Evolutionary conservation across 805 yeast genomes (phyloP).

Genomic region (Sungouiella thailandica): DNA sequence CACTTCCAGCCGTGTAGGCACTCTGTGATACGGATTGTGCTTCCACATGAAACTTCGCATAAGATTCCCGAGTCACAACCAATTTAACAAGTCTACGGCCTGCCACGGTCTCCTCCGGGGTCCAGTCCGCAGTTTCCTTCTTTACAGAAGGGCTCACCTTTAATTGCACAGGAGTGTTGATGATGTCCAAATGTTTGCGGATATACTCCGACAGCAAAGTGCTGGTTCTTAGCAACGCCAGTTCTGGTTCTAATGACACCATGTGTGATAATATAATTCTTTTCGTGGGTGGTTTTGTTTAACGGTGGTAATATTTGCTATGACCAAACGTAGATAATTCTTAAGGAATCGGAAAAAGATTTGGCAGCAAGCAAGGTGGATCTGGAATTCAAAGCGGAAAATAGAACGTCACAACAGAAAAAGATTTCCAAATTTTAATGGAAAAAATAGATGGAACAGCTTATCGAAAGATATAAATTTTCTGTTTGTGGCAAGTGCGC

Average conservation of each 20-base stretch:
- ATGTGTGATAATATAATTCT: too few relatives aligned
- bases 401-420: too few relatives aligned
- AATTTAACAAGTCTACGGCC: conserved; percentile 48
- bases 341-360: too few relatives aligned
- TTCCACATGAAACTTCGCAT: background rate
- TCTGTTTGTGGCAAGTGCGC: conserved; percentile 1
- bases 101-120: conserved; percentile 34
- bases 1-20: conserved; percentile 15
- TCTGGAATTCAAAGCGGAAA: too few relatives aligned
- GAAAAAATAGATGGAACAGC: background rate
- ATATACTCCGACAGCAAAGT: conserved; percentile 13
- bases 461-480: background rate
- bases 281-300: too few relatives aligned
- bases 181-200: conserved; percentile 11
- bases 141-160: conserved; percentile 26
- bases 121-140: conserved; percentile 43
- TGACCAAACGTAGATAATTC: too few relatives aligned
- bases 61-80: conserved; percentile 27
- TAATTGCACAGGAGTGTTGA: conserved; percentile 26
- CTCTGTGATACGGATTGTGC: background rate
- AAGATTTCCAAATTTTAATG: too few relatives aligned
- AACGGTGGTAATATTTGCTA: too few relatives aligned
- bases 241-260: background rate
- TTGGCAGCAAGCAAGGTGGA: too few relatives aligned
- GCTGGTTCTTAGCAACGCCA: conserved; percentile 11